A percentile compares a stretch with the other conserved stretches of the same genome.
Evolutionary conservation across 768 basidiomycete species (phyloP).

Genomic region (Harrya chromipes): DNA sequence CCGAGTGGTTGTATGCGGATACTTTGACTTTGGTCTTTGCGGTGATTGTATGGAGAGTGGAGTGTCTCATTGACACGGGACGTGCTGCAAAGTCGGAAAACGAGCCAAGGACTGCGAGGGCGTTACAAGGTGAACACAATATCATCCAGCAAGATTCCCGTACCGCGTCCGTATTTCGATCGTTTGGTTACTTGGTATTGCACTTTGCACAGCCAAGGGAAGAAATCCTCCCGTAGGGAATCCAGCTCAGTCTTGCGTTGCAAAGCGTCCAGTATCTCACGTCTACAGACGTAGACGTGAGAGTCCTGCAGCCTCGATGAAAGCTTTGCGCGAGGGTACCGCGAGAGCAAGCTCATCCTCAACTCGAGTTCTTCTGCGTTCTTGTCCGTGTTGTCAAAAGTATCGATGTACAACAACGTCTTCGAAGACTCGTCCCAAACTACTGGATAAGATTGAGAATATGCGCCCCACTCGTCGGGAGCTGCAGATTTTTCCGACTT

Average conservation of each 20-base stretch:
- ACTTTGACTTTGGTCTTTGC: slow-evolving; percentile 19
- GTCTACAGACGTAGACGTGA: slow-evolving; percentile 87
- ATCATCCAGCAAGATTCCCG: slow-evolving; percentile 8
- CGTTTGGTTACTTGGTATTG: slow-evolving; percentile 67
- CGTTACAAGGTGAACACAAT: not conserved
- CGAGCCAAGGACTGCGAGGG: slow-evolving; percentile 43
- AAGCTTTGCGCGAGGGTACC: slow-evolving; percentile 69
- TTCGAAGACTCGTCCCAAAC: slow-evolving; percentile 65
- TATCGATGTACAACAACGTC: slow-evolving; percentile 72
- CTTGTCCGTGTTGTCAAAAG: slow-evolving; percentile 61
- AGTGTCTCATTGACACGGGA: slow-evolving; percentile 46
- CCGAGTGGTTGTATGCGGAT: slow-evolving; percentile 1
- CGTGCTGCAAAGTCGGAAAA: slow-evolving; percentile 45
- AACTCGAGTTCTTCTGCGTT: slow-evolving; percentile 71
- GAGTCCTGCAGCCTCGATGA: slow-evolving; percentile 75
- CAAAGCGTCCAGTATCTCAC: slow-evolving; percentile 67
- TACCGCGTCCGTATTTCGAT: slow-evolving; percentile 58
- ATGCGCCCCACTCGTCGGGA: slow-evolving; percentile 66
- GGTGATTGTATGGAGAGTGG: slow-evolving; percentile 41
- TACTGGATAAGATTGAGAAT: slow-evolving; percentile 47
- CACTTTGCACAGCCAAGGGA: slow-evolving; percentile 89
- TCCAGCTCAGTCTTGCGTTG: slow-evolving; percentile 67
- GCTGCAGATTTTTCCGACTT: slow-evolving; percentile 51
- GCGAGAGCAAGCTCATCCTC: slow-evolving; percentile 73
- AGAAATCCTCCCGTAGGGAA: slow-evolving; percentile 84